Conservation (phyloP, 139 green algal genomes). For the Zygnema circumcarinatum region DNA sequence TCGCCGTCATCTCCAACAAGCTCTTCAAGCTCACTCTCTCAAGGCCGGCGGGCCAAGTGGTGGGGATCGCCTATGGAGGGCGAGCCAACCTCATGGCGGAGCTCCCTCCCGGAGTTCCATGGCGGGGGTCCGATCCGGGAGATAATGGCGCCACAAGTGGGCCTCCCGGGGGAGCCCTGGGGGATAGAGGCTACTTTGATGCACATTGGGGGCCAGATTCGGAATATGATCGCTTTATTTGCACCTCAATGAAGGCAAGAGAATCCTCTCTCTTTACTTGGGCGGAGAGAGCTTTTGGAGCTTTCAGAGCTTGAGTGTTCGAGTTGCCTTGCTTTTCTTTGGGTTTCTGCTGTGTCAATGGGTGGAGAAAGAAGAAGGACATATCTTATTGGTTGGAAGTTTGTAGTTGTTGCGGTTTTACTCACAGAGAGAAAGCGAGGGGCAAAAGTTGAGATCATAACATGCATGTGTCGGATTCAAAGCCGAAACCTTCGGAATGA, state of each 20-base stretch:
- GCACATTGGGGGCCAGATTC: not conserved
- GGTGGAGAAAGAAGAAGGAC: no score
- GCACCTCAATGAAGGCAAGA: not conserved
- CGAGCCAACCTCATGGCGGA: not conserved
- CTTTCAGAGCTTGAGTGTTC: no score
- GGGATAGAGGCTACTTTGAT: not conserved
- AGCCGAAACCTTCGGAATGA: no score
- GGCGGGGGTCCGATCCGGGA: not conserved
- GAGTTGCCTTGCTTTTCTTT: no score
- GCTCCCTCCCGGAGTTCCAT: not conserved
- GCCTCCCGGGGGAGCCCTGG: not conserved
- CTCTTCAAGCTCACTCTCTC: not conserved
- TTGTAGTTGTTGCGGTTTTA: no score
- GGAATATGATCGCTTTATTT: constrained; percentile 9
- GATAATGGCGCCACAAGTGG: not conserved
- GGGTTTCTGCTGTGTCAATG: no score
- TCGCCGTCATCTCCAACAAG: not conserved
- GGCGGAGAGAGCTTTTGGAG: no score
- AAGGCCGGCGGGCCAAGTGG: not conserved
- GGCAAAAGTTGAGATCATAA: no score
- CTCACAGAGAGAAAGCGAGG: no score
- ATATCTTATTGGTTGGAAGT: no score
- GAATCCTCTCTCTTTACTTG: no score
- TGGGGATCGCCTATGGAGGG: not conserved
- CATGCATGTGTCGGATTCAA: no score